Conservation (phyloP, 1,284 basidiomycete species). For the Flammula alnicola region DNA sequence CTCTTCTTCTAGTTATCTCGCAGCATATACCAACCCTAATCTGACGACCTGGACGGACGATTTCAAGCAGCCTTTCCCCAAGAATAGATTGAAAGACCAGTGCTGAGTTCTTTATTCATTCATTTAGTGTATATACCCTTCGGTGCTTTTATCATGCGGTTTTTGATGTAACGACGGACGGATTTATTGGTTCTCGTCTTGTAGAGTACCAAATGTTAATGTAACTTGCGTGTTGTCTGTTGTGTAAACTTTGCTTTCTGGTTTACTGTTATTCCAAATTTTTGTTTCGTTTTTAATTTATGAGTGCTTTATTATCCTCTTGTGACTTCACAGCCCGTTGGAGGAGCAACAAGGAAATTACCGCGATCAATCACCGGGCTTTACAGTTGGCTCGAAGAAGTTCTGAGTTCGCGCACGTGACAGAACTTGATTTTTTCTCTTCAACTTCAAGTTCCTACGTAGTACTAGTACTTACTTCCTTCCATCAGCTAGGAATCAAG, state of each 20-base stretch:
- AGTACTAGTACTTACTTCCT: no score
- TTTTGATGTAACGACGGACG: no score
- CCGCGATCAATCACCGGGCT: no score
- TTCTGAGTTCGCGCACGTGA: no score
- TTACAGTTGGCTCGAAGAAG: no score
- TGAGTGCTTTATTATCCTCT: not conserved
- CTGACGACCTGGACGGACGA: constrained; percentile 49
- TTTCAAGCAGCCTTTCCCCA: constrained; percentile 34
- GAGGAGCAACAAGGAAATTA: no score
- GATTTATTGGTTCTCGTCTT: not conserved
- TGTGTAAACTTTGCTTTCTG: not conserved
- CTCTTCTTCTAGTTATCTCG: constrained; percentile 38
- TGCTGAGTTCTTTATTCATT: constrained; percentile 13
- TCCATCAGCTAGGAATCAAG: no score
- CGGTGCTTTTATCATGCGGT: not conserved
- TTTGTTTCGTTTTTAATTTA: not conserved
- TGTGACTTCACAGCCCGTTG: no score
- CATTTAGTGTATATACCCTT: constrained; percentile 5
- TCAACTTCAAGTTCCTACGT: no score
- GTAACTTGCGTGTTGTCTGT: not conserved
- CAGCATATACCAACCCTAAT: constrained; percentile 54
- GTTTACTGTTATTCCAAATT: not conserved
- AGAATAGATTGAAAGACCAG: constrained; percentile 30
- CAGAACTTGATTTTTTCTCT: no score
- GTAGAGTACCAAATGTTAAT: not conserved